Evolutionary conservation across 2,329 filamentous ascomycete genomes (phyloP).

Genomic region (Xylariomycetidae sp.): DNA sequence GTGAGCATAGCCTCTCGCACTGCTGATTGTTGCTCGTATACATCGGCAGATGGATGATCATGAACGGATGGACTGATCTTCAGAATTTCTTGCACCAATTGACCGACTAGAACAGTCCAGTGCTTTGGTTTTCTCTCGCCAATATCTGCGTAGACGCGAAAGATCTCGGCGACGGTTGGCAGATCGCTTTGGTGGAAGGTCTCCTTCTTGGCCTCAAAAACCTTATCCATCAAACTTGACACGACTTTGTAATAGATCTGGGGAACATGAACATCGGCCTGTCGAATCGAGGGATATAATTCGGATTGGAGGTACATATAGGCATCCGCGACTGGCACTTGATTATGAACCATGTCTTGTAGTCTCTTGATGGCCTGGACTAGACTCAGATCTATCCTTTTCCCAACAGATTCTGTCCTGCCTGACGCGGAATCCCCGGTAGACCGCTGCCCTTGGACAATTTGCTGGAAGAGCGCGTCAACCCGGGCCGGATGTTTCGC

Average conservation of each 20-base stretch:
- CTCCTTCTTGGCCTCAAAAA: constrained; percentile 27
- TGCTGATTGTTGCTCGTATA: constrained; percentile 24
- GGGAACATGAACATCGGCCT: constrained; percentile 20
- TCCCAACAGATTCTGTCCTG: too few relatives aligned
- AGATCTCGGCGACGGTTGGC: constrained; percentile 35
- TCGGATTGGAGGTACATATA: constrained; percentile 20
- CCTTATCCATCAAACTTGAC: constrained; percentile 24
- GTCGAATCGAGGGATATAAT: constrained; percentile 26
- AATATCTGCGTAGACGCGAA: constrained; percentile 30
- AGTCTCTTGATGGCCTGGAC: constrained; percentile 21
- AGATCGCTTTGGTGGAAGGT: constrained; percentile 26
- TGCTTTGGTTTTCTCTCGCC: constrained; percentile 26
- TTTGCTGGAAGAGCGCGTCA: constrained; percentile 24
- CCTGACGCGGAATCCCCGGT: too few relatives aligned
- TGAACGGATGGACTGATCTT: constrained; percentile 20
- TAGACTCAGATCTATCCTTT: constrained; percentile 11
- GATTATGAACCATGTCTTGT: constrained; percentile 27
- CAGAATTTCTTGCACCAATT: constrained; percentile 29
- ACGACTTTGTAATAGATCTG: constrained; percentile 26
- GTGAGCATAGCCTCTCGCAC: constrained; percentile 28
- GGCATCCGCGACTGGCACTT: constrained; percentile 16
- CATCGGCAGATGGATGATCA: constrained; percentile 20
- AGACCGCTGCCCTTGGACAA: constrained; percentile 17
- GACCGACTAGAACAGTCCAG: constrained; percentile 31
- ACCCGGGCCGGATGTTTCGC: constrained; percentile 10